These are phyloP conservation scores for Chlorella sp. DNA, from an alignment of 139 green algal species.

Conservation along the genomic window DNA sequence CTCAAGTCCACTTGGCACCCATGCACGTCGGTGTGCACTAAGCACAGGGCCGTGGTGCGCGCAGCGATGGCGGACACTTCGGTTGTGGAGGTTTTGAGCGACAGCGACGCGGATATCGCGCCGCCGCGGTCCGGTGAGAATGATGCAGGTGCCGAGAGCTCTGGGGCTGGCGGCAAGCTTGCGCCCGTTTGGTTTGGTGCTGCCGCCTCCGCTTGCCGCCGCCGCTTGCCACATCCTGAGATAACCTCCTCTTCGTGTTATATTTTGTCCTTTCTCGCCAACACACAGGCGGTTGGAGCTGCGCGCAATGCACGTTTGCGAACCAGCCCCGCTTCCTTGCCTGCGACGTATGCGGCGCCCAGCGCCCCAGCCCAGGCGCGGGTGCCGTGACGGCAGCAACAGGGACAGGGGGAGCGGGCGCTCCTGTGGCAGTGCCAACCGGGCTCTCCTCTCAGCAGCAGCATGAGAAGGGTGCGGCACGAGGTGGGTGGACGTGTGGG, in stretches of 20 bases:
- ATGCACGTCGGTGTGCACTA: too few relatives aligned
- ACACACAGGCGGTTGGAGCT: neutral
- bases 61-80: neutral
- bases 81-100: neutral
- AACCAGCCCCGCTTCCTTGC: neutral
- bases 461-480: neutral
- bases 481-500: neutral
- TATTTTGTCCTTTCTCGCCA: too few relatives aligned
- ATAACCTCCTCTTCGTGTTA: too few relatives aligned
- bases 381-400: neutral
- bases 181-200: too few relatives aligned
- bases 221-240: too few relatives aligned
- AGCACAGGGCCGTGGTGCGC: neutral
- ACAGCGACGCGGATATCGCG: neutral
- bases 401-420: neutral
- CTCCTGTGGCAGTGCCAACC: neutral
- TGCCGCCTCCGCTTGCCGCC: neutral
- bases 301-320: neutral
- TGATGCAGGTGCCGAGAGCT: neutral
- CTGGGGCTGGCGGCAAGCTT: too few relatives aligned
- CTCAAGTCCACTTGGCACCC: too few relatives aligned
- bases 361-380: neutral
- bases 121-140: neutral
- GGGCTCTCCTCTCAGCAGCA: neutral
- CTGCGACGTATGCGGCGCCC: neutral